A percentile compares a stretch with the other conserved stretches of the same genome.
These are phyloP conservation scores for Rosa lucieae DNA, from an alignment of 306 rosid genomes.

Conservation along the genomic window DNA sequence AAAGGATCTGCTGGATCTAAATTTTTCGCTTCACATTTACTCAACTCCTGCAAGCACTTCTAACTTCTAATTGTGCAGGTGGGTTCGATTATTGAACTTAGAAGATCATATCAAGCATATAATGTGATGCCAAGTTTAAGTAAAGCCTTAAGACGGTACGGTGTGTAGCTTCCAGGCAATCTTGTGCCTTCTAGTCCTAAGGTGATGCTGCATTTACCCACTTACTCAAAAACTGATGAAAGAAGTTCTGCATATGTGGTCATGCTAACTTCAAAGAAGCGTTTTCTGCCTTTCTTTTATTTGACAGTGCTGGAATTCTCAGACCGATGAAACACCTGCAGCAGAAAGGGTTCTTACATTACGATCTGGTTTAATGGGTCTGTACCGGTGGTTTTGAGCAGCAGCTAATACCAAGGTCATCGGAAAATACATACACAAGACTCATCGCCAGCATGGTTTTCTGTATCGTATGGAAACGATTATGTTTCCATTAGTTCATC, in stretches of 20 bases:
- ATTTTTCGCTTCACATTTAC: background rate
- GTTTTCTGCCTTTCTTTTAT: background rate
- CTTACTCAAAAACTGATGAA: background rate
- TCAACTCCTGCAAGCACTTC: background rate
- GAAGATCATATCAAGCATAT: conserved; percentile 97
- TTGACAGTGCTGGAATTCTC: background rate
- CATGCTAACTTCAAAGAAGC: background rate
- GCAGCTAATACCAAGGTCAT: background rate
- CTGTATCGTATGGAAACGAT: background rate
- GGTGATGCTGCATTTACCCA: conserved; percentile 1
- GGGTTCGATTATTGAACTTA: conserved; percentile 92
- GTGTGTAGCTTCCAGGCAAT: conserved; percentile 50
- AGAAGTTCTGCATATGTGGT: background rate
- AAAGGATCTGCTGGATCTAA: background rate
- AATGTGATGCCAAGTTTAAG: conserved; percentile 97
- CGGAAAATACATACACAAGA: background rate
- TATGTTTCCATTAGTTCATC: background rate
- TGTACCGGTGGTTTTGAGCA: background rate
- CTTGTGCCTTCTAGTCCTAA: conserved; percentile 11
- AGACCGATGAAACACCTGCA: background rate
- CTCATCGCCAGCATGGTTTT: background rate
- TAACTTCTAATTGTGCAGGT: conserved; percentile 54
- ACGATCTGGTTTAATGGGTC: background rate
- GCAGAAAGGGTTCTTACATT: background rate
- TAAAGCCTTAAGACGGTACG: conserved; percentile 87